These are phyloP conservation scores for Podospora appendiculata DNA, from an alignment of 495 filamentous ascomycete genomes.

Conservation along the genomic window DNA sequence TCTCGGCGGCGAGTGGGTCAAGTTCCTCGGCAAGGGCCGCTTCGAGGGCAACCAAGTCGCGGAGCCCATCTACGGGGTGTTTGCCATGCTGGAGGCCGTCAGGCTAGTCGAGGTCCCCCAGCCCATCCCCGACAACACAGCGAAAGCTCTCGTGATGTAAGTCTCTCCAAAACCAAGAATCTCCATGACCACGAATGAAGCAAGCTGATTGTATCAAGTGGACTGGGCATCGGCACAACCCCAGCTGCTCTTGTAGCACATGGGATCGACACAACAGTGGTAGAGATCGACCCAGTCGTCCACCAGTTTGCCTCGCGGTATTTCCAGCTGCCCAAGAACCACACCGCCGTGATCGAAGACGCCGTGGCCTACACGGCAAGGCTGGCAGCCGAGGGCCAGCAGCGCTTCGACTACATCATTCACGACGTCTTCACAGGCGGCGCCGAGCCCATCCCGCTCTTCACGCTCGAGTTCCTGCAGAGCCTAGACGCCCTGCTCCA, in stretches of 20 bases:
- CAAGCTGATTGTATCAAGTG: slow-evolving; percentile 40
- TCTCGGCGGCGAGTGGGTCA: slow-evolving; percentile 88
- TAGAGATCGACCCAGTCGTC: slow-evolving; percentile 90
- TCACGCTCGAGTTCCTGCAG: slow-evolving; percentile 74
- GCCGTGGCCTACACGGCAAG: slow-evolving; percentile 67
- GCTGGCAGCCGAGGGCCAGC: slow-evolving; percentile 24
- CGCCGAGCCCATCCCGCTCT: slow-evolving; percentile 79
- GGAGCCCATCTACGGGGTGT: slow-evolving; percentile 89
- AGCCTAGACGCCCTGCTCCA: slow-evolving; percentile 62
- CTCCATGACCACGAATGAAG: neutral
- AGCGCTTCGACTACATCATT: slow-evolving; percentile 80
- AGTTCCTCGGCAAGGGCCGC: slow-evolving; percentile 25
- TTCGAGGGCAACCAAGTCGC: slow-evolving; percentile 44
- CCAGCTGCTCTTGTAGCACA: slow-evolving; percentile 80
- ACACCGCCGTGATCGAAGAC: slow-evolving; percentile 74
- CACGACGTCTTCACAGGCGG: slow-evolving; percentile 99
- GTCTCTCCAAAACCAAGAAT: slow-evolving; percentile 12
- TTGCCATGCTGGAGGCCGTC: slow-evolving; percentile 87
- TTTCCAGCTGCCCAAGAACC: slow-evolving; percentile 71
- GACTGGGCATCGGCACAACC: slow-evolving; percentile 86
- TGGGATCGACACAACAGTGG: slow-evolving; percentile 83
- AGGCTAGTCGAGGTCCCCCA: slow-evolving; percentile 59
- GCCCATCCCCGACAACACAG: slow-evolving; percentile 49
- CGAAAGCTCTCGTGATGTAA: slow-evolving; percentile 79
- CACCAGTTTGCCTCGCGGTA: slow-evolving; percentile 73